These are phyloP conservation scores for Tarenaya hassleriana DNA, from an alignment of 345 rosid species.

Conservation along the genomic window DNA sequence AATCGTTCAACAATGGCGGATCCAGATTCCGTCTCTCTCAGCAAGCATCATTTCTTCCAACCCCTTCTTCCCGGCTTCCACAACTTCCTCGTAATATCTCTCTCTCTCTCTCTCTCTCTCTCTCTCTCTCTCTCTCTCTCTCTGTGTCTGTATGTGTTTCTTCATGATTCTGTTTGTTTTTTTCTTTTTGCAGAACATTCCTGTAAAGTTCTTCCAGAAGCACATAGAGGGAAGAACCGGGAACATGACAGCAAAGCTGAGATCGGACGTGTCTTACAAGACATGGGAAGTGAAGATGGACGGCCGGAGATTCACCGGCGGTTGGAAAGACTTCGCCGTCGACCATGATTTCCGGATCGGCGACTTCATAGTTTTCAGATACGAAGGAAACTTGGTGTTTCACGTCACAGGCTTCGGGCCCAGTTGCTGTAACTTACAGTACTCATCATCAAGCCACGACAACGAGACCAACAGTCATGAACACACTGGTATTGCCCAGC, in stretches of 20 bases:
- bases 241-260: conserved; percentile 14
- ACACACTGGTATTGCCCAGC: conserved; percentile 2
- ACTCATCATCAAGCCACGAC: neutral
- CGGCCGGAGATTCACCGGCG: conserved; percentile 16
- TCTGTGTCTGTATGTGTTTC: too few relatives aligned
- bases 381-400: conserved; percentile 24
- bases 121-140: too few relatives aligned
- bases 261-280: conserved; percentile 13
- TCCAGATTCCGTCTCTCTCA: conserved; percentile 11
- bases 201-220: conserved; percentile 17
- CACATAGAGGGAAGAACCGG: conserved; percentile 17
- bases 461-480: neutral
- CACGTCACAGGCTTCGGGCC: conserved; percentile 24
- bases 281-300: conserved; percentile 24
- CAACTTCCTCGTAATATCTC: conserved; percentile 18
- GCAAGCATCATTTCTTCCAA: conserved; percentile 22
- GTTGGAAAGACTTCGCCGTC: conserved; percentile 21
- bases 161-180: neutral
- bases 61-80: conserved; percentile 23
- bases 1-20: conserved; percentile 18
- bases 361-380: conserved; percentile 20
- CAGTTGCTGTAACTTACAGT: conserved; percentile 21
- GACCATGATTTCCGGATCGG: conserved; percentile 24
- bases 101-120: neutral
- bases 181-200: conserved; percentile 22